Base-by-base conservation (phyloP, 2,329 filamentous ascomycete species). In the Hypoxylon sp. region DNA sequence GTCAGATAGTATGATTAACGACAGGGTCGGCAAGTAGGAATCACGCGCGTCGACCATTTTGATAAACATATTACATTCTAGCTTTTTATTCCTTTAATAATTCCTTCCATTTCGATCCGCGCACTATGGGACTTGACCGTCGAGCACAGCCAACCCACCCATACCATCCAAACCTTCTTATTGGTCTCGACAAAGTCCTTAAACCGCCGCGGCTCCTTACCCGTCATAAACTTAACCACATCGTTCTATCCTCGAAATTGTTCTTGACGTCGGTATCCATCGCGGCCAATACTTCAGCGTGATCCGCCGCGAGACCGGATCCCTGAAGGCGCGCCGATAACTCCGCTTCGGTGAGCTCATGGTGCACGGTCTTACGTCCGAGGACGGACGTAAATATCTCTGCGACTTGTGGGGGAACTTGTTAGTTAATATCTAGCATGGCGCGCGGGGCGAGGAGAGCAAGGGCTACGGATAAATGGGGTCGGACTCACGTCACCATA, bases 171-270 rank as follows among this genome's bases (percentile, higher is more conserved):
- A 0, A 59, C 22, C 5, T 4, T 58, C 64, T 61, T 68, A 13
- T 72, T 68, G 11, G 55, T 60, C 58, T 68, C 60, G 3, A 69
- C 67, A 51, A 73, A 75, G 1, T 75, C 71, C 24, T 65, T 53
- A 17, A 79, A 79, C 19, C 34, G 64, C 46, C 55, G 72, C 4
- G 79, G 77, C 19, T 68, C 64, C 17, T 65, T 64, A 0, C 79
- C 77, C 6, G 77, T 80, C 28, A 79, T 59, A 1, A 64, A 68
- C 19, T 74, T 51, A 1, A 80, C 72, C 17, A 72, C 72, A 48
- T 78, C 75, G 56, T 76, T 78, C 74, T 70, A 17, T 78, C 72
- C 70, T 81, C 79, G 8, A 69, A 64, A 1, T 78, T 77, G 28
- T 73, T 68, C 56, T 73, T 75, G 64, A 79, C 76, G 1, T 59